Evolutionary conservation across 1,139 yeast genomes (phyloP).

Genomic region (Yamadazyma sp.): DNA sequence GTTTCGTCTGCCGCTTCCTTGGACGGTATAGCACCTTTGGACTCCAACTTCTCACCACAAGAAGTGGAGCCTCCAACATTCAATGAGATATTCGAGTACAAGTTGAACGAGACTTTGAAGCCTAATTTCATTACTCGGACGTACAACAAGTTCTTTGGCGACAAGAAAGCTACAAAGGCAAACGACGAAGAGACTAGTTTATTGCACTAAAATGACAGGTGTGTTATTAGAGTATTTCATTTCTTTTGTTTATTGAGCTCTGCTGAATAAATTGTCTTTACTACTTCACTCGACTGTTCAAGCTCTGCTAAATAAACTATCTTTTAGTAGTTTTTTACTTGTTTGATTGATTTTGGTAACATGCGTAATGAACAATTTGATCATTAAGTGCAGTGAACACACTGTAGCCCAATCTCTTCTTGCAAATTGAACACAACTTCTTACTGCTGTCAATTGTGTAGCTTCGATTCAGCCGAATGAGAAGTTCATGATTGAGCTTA

Average conservation of each 20-base stretch:
- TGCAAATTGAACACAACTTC: constrained; percentile 59
- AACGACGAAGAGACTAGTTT: constrained; percentile 20
- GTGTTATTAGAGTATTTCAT: not conserved
- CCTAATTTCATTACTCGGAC: constrained; percentile 12
- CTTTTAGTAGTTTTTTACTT: not conserved
- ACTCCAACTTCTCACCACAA: constrained; percentile 26
- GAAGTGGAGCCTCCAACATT: constrained; percentile 43
- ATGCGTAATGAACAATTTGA: constrained; percentile 69
- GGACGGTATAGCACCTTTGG: constrained; percentile 21
- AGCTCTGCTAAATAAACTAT: not conserved
- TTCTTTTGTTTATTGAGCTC: constrained; percentile 1
- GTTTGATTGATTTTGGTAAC: constrained; percentile 23
- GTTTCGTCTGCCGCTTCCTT: constrained; percentile 21
- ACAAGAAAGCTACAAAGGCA: constrained; percentile 6
- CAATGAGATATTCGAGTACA: constrained; percentile 31
- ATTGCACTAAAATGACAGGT: constrained; percentile 4
- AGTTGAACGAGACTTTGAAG: constrained; percentile 20
- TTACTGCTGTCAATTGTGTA: constrained; percentile 36
- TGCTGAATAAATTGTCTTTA: not conserved
- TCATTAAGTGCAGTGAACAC: constrained; percentile 57
- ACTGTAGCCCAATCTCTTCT: constrained; percentile 59
- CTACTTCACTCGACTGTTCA: not conserved
- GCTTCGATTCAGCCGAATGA: constrained; percentile 37
- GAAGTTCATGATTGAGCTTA: constrained; percentile 35
- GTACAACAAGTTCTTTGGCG: constrained; percentile 9